A percentile compares a stretch with the other conserved stretches of the same genome.
Conservation (phyloP, 371 early-diverging fungal genomes). For the Syncephalastrum sp. region DNA sequence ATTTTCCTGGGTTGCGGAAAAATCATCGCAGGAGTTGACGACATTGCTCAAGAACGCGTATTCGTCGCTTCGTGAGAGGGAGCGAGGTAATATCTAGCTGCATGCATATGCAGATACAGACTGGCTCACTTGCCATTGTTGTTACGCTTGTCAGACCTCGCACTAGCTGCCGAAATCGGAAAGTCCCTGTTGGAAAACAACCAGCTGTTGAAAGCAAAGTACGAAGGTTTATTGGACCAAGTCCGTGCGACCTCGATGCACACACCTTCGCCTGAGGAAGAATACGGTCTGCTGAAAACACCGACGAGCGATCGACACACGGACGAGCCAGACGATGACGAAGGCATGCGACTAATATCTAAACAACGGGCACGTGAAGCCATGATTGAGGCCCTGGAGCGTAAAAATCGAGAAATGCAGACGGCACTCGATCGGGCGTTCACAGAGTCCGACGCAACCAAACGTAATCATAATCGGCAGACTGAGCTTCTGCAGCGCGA, state of each 20-base stretch:
- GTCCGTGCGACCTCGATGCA: slow-evolving; percentile 8
- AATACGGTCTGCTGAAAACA: slow-evolving; percentile 2
- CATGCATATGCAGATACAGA: slow-evolving; percentile 8
- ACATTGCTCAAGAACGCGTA: slow-evolving; percentile 38
- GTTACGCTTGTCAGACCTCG: slow-evolving; percentile 35
- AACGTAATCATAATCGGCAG: slow-evolving; percentile 20
- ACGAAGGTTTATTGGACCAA: slow-evolving; percentile 44
- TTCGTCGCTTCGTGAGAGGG: slow-evolving; percentile 35
- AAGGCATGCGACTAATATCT: slow-evolving; percentile 25
- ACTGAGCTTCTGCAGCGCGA: slow-evolving; percentile 37
- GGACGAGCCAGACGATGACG: slow-evolving; percentile 9
- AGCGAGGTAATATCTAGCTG: slow-evolving; percentile 26
- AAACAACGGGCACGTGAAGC: slow-evolving; percentile 32
- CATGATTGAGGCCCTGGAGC: slow-evolving; percentile 37
- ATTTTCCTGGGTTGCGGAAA: slow-evolving; percentile 44
- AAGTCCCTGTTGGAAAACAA: slow-evolving; percentile 48
- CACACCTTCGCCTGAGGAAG: not conserved
- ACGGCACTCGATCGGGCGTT: slow-evolving; percentile 29
- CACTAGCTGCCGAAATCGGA: slow-evolving; percentile 58
- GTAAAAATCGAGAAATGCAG: slow-evolving; percentile 41
- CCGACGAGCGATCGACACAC: slow-evolving; percentile 1
- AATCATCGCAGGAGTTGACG: slow-evolving; percentile 38
- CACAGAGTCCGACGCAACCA: slow-evolving; percentile 15
- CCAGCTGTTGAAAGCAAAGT: slow-evolving; percentile 37
- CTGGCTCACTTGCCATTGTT: slow-evolving; percentile 4